phyloP scores from a whole-genome alignment of 2,329 filamentous ascomycete species.

The Arachnopeziza araneosa region DNA sequence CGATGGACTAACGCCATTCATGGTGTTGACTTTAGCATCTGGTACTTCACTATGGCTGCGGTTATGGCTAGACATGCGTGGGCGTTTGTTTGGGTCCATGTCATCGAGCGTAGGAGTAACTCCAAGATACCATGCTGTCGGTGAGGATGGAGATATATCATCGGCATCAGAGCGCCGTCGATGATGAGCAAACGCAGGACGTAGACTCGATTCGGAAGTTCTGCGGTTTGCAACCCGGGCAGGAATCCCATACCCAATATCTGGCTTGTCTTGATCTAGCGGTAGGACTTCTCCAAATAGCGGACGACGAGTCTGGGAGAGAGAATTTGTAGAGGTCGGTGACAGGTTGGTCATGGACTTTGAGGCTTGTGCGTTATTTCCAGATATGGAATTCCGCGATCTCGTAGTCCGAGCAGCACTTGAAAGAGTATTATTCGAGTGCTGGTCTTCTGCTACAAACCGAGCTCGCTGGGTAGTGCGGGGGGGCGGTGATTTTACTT shows the following conservation, averaged over 20 bases:
- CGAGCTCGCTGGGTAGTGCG: slow-evolving; percentile 39
- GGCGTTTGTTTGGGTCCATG: slow-evolving; percentile 21
- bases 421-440: slow-evolving; percentile 50
- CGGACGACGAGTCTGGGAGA: slow-evolving; percentile 42
- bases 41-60: slow-evolving; percentile 58
- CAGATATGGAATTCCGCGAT: slow-evolving; percentile 37
- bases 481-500: slow-evolving; percentile 18
- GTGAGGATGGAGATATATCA: slow-evolving; percentile 55
- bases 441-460: slow-evolving; percentile 44
- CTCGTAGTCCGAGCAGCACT: slow-evolving; percentile 55
- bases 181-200: slow-evolving; percentile 43
- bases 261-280: slow-evolving; percentile 47
- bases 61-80: slow-evolving; percentile 35
- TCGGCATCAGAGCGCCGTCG: slow-evolving; percentile 52
- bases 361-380: slow-evolving; percentile 33
- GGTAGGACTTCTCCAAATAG: slow-evolving; percentile 71
- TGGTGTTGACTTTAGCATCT: slow-evolving; percentile 26
- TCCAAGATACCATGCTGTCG: slow-evolving; percentile 59
- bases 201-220: slow-evolving; percentile 67
- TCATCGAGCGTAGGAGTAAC: slow-evolving; percentile 38
- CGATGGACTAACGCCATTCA: slow-evolving; percentile 22
- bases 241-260: slow-evolving; percentile 55
- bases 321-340: slow-evolving; percentile 27
- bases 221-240: slow-evolving; percentile 45
- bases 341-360: slow-evolving; percentile 41